A percentile compares a stretch with the other conserved stretches of the same genome.
Conservation (phyloP, 2,329 filamentous ascomycete species). For the Cyphellophora attinorum region DNA sequence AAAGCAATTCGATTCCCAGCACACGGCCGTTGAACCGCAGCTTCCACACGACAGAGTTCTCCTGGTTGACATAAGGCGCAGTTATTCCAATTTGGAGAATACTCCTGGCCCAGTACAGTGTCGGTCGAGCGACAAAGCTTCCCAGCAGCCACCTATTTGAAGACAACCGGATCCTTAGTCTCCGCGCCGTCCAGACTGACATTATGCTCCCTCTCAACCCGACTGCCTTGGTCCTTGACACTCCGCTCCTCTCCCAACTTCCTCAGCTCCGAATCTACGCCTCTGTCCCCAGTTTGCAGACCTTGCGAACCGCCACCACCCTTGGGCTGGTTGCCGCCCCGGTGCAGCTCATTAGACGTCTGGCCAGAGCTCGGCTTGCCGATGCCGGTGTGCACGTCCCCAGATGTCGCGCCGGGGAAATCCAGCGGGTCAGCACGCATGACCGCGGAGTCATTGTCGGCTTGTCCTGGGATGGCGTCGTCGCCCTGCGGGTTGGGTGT, state of each 20-base stretch:
- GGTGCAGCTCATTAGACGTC: conserved; percentile 36
- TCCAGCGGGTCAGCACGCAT: conserved; percentile 34
- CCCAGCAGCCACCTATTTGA: conserved; percentile 9
- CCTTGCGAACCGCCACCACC: conserved; percentile 34
- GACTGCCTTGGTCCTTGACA: conserved; percentile 5
- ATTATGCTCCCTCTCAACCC: conserved; percentile 10
- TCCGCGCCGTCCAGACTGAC: conserved; percentile 10
- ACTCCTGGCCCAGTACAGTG: no score
- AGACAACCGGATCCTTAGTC: conserved; percentile 6
- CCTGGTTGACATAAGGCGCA: no score
- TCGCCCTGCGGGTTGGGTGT: conserved; percentile 13
- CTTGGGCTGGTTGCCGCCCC: conserved; percentile 34
- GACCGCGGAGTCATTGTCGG: conserved; percentile 28
- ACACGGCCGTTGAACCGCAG: no score
- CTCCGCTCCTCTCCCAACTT: conserved; percentile 6
- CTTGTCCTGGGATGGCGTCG: conserved; percentile 28
- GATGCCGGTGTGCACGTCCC: conserved; percentile 43
- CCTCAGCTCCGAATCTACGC: conserved; percentile 9
- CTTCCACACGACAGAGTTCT: no score
- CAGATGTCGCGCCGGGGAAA: conserved; percentile 42
- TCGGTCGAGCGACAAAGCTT: no score
- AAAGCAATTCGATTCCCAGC: no score
- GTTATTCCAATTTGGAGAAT: no score
- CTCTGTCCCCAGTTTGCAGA: conserved; percentile 22
- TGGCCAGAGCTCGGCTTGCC: conserved; percentile 43